A percentile compares a stretch with the other conserved stretches of the same genome.
These are phyloP conservation scores for Senecio squalidus DNA, from an alignment of 140 eudicot species.

Conservation along the genomic window DNA sequence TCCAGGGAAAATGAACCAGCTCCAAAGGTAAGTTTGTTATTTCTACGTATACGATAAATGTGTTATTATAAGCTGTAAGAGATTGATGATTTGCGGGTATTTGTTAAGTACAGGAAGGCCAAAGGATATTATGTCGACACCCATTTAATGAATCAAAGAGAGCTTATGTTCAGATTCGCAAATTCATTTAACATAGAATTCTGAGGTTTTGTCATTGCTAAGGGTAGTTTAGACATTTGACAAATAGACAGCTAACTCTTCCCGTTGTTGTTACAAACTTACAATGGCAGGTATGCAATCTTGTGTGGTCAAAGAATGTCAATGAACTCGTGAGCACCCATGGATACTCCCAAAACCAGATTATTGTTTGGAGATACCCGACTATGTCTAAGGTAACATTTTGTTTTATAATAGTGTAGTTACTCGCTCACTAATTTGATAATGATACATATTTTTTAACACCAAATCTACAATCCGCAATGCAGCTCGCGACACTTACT, in stretches of 20 bases:
- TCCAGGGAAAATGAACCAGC: no score
- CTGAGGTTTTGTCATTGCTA: background rate
- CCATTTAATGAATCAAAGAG: no score
- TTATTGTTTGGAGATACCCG: slow-evolving; percentile 95
- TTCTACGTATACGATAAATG: no score
- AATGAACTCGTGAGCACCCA: slow-evolving; percentile 98
- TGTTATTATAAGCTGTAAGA: no score
- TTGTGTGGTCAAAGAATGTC: slow-evolving; percentile 93
- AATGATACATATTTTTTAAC: no score
- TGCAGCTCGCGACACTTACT: slow-evolving; percentile 91
- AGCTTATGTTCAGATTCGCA: no score
- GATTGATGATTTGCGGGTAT: no score
- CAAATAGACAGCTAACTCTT: background rate
- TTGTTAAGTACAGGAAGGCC: no score
- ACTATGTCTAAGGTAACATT: slow-evolving; percentile 84
- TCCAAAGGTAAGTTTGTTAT: no score
- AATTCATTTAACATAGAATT: background rate
- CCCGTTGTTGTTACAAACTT: background rate
- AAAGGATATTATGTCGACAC: no score
- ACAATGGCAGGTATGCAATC: slow-evolving; percentile 79
- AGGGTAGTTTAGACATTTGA: slow-evolving; percentile 11
- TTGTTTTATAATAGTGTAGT: background rate
- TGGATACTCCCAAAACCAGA: slow-evolving; percentile 95
- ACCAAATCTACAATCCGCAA: background rate
- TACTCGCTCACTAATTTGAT: background rate